Conservation (phyloP, 345 rosid species). For the Hibiscus trionum region DNA sequence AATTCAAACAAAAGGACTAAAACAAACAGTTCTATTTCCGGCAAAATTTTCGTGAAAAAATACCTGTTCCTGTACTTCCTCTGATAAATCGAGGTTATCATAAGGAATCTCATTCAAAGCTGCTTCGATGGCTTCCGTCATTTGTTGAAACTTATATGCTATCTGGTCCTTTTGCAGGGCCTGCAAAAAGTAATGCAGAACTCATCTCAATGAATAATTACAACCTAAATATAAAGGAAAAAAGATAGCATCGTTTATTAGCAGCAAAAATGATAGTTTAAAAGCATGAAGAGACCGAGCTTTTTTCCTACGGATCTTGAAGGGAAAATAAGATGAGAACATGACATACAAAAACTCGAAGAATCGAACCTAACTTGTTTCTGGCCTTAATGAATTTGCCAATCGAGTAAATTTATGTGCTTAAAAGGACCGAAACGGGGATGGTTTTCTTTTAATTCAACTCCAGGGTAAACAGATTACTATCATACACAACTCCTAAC, state of each 20-base stretch:
- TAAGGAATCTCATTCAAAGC: conserved; percentile 65
- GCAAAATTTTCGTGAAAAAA: neutral
- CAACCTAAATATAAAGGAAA: neutral
- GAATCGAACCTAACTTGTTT: neutral
- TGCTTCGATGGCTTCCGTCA: conserved; percentile 59
- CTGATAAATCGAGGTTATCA: conserved; percentile 50
- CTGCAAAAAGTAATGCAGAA: conserved; percentile 24
- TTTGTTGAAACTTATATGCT: conserved; percentile 37
- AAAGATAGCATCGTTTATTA: neutral
- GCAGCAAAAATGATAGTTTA: neutral
- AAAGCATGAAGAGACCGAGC: neutral
- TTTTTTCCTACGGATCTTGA: neutral
- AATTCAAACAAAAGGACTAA: neutral
- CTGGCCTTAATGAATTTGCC: neutral
- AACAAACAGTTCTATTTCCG: neutral
- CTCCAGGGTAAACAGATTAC: neutral
- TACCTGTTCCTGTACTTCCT: conserved; percentile 94
- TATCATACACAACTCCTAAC: neutral
- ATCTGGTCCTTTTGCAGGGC: conserved; percentile 42
- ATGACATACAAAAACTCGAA: neutral
- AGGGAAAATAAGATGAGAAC: neutral
- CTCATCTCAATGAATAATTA: neutral
- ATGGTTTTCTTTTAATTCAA: neutral
- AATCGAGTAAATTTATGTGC: neutral
- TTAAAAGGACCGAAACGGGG: neutral